A percentile compares a stretch with the other conserved stretches of the same genome.
Conservation (phyloP, 805 yeast genomes). For the Wickerhamomyces strasburgensis region DNA sequence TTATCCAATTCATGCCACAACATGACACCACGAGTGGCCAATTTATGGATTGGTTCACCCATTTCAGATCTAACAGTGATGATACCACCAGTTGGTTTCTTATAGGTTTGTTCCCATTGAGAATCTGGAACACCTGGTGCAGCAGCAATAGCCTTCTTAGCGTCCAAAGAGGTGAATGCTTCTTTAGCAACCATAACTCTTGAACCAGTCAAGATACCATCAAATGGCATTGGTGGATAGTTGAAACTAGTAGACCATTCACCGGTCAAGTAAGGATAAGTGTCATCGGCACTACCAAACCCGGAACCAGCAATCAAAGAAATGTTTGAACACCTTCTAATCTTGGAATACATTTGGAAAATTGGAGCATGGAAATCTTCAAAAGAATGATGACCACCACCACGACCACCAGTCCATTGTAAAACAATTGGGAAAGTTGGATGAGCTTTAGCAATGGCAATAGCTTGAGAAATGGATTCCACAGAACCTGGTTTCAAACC, state of each 20-base stretch:
- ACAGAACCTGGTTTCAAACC: constrained; percentile 98
- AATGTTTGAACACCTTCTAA: constrained; percentile 87
- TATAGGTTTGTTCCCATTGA: constrained; percentile 92
- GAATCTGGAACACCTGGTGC: constrained; percentile 87
- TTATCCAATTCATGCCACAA: constrained; percentile 98
- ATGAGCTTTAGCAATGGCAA: constrained; percentile 90
- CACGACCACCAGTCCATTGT: constrained; percentile 99
- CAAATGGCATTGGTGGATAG: constrained; percentile 98
- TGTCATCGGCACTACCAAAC: constrained; percentile 93
- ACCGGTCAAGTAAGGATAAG: constrained; percentile 97
- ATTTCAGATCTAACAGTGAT: constrained; percentile 95
- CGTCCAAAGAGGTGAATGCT: constrained; percentile 89
- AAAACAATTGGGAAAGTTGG: constrained; percentile 94
- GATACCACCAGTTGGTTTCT: constrained; percentile 95
- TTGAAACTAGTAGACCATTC: constrained; percentile 84
- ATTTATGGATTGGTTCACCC: constrained; percentile 99
- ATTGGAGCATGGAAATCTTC: constrained; percentile 99
- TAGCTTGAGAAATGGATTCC: constrained; percentile 82
- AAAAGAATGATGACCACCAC: constrained; percentile 99
- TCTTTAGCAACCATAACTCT: constrained; percentile 98
- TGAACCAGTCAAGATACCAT: constrained; percentile 93
- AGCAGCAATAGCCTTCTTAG: constrained; percentile 84
- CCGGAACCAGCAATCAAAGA: constrained; percentile 96
- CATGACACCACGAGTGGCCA: constrained; percentile 96
- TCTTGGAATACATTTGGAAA: constrained; percentile 90